Base-by-base conservation (phyloP, 306 rosid species). In the Urtica urens region DNA sequence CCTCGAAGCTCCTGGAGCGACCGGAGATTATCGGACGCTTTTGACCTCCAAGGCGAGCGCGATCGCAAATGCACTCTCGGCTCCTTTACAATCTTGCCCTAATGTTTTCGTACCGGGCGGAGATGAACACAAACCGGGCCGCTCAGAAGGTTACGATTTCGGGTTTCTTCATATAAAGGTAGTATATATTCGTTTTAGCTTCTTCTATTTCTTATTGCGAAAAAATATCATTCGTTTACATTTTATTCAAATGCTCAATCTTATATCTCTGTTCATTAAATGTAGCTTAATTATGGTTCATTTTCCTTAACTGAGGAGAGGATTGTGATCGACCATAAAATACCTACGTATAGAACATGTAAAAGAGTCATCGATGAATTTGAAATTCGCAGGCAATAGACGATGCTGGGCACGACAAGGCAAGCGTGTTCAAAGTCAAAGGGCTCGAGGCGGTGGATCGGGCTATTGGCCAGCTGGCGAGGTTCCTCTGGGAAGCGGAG, bases 111-210 rank as follows among this genome's bases (percentile, higher is more conserved):
- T 90, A 20, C 97, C 92, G 8, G 97, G 97, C 51, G 86, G 69
- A 66, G 94, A 81, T 75, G 85, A 81, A 60, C 67, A 68, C 65
- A 72, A 72, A 64, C 85, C 77, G 27, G 94, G 97, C 55, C 86
- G 62, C 40, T 48, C 78, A n/a, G 92, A 84, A 67, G 97, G 97
- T 69, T 90, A 90, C 38, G 97, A 84, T 65, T 84, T 90, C 56
- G 95, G 97, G 40, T 90, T 90, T 76, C 94, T 90, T 63, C 97
- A 90, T 66, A 72, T 84, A 51, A 90, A 90, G 94, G 97, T 90
- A 16, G n/a, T 13, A 35, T 10, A 39, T 49, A 23, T 48, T 35
- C 41, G 46, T 45, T 50, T 14, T n/a, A 10, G 20, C 9, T 57
- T 57, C 41, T 14, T 25, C 25, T 62, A 62, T 20, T 19, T 11